These are phyloP conservation scores for Rutidosis leptorrhynchoides DNA, from an alignment of 129 eudicot genomes.

Conservation along the genomic window DNA sequence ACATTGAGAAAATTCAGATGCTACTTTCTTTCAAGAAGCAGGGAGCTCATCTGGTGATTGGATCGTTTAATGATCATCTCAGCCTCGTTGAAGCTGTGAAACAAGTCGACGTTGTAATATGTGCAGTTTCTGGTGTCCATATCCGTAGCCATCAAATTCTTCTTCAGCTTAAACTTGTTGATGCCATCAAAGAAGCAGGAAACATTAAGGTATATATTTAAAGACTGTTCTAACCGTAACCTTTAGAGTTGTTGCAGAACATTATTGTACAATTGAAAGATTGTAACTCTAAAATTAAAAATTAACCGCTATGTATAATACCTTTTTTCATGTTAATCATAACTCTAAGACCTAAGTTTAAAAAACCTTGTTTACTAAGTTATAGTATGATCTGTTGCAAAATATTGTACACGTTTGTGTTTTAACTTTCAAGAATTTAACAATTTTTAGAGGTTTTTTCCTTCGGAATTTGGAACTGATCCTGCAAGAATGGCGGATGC, in stretches of 20 bases:
- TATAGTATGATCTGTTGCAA: background rate
- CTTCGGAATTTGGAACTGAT: conserved; percentile 52
- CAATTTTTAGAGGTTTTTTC: conserved; percentile 40
- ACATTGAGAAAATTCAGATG: conserved; percentile 63
- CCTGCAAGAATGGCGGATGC: conserved; percentile 48
- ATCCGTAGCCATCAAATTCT: conserved; percentile 64
- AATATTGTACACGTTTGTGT: background rate
- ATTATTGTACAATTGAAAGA: too few relatives aligned
- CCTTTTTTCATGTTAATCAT: too few relatives aligned
- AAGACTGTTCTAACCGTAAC: too few relatives aligned
- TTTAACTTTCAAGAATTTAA: background rate
- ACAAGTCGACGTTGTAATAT: conserved; percentile 67
- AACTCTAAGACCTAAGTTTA: too few relatives aligned
- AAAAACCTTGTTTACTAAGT: too few relatives aligned
- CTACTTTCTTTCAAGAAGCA: conserved; percentile 57
- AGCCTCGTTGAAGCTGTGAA: conserved; percentile 77
- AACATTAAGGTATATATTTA: conserved; percentile 55
- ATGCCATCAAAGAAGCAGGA: conserved; percentile 84
- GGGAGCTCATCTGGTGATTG: conserved; percentile 59
- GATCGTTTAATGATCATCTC: conserved; percentile 56
- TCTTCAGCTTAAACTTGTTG: conserved; percentile 80
- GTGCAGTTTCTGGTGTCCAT: conserved; percentile 80
- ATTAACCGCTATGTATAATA: too few relatives aligned
- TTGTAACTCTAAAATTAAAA: too few relatives aligned
- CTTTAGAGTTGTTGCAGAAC: too few relatives aligned